These are phyloP conservation scores for Magnusiomyces fungicola DNA, from an alignment of 1,139 yeast species.

Conservation along the genomic window DNA sequence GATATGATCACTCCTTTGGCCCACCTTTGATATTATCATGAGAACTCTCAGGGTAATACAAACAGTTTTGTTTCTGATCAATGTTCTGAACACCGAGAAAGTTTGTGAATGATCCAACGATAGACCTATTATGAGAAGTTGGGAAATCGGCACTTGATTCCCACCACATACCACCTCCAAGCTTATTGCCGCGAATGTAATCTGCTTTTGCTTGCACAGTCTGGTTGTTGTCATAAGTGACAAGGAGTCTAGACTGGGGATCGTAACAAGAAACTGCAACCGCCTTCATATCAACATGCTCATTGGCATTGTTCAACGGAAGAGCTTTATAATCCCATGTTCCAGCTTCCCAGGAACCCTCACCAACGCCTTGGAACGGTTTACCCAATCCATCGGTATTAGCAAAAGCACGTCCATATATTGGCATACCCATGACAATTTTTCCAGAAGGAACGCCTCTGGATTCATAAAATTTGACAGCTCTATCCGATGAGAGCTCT, in stretches of 20 bases:
- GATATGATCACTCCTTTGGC: too few relatives aligned
- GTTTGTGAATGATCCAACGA: conserved; percentile 25
- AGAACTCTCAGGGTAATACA: conserved; percentile 13
- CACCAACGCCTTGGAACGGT: conserved; percentile 44
- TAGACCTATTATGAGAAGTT: conserved; percentile 21
- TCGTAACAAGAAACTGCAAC: conserved; percentile 58
- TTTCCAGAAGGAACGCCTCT: conserved; percentile 44
- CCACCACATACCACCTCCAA: conserved; percentile 96
- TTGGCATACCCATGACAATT: conserved; percentile 80
- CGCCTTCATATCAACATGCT: conserved; percentile 44
- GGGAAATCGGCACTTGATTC: conserved; percentile 69
- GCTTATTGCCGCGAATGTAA: conserved; percentile 41
- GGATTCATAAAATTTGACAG: conserved; percentile 40
- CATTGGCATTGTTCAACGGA: conserved; percentile 40
- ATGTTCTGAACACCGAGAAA: conserved; percentile 17
- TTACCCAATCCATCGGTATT: conserved; percentile 38
- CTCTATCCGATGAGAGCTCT: conserved; percentile 42
- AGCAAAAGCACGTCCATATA: conserved; percentile 71
- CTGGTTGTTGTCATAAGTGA: conserved; percentile 59
- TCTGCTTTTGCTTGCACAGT: conserved; percentile 52
- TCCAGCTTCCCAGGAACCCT: conserved; percentile 48
- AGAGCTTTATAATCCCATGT: conserved; percentile 48
- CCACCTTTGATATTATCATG: conserved; percentile 9
- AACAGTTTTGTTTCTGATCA: conserved; percentile 17
- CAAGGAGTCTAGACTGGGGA: conserved; percentile 35